These are phyloP conservation scores for Diutina mesorugosa DNA, from an alignment of 1,139 yeast genomes.

Conservation along the genomic window DNA sequence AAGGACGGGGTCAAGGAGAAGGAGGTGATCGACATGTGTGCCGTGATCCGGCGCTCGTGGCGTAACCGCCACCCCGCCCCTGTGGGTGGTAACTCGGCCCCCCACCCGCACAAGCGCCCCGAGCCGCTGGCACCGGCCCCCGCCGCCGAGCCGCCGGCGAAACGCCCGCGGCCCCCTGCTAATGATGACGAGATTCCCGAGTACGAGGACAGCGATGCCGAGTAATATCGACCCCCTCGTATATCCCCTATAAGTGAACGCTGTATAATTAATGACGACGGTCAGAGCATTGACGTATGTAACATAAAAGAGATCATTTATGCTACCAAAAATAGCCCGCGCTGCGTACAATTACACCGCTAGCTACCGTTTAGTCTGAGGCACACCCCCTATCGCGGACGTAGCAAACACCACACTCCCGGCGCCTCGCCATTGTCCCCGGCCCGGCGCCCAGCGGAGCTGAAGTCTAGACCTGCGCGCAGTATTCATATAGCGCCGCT, in stretches of 20 bases:
- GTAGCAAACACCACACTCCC: not conserved
- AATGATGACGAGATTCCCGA: constrained; percentile 21
- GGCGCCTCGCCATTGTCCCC: too few species aligned
- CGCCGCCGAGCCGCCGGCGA: constrained; percentile 6
- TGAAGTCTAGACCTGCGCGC: not conserved
- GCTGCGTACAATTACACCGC: too few species aligned
- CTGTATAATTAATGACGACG: not conserved
- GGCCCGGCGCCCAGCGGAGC: too few species aligned
- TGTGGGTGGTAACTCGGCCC: not conserved
- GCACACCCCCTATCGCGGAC: too few species aligned
- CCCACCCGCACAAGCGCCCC: constrained; percentile 4
- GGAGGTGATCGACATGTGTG: constrained; percentile 44
- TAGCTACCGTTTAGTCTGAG: too few species aligned
- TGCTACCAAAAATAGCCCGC: too few species aligned
- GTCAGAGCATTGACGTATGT: too few species aligned
- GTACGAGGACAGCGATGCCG: constrained; percentile 30
- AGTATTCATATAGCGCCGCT: too few species aligned
- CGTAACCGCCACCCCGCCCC: constrained; percentile 7
- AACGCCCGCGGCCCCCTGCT: not conserved
- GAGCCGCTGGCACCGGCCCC: constrained; percentile 4
- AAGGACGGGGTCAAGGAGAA: constrained; percentile 76
- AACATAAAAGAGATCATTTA: too few species aligned
- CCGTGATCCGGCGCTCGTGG: constrained; percentile 21
- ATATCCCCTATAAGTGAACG: too few species aligned
- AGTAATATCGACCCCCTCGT: constrained; percentile 4